phyloP scores from a whole-genome alignment of 768 basidiomycete species.

The Crassisporium funariophilum region DNA sequence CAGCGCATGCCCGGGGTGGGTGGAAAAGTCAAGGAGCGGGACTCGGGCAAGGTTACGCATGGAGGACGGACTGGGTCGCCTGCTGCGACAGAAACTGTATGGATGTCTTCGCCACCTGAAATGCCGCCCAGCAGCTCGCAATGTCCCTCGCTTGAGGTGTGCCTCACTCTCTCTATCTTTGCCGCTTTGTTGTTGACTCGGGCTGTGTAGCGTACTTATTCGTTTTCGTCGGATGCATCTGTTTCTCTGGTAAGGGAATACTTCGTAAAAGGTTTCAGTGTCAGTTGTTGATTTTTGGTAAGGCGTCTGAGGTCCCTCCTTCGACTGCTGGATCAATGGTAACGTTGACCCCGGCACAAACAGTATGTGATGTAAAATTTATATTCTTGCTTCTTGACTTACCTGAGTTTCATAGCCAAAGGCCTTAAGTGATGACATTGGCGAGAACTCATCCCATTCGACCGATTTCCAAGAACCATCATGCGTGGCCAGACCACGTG shows the following conservation, averaged over 20 bases:
- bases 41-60: not conserved
- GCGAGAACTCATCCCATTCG: constrained; percentile 9
- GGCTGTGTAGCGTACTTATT: too few relatives aligned
- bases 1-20: constrained; percentile 2
- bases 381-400: not conserved
- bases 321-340: not conserved
- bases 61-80: constrained; percentile 20
- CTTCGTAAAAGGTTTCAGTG: too few relatives aligned
- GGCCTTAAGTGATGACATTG: not conserved
- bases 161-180: not conserved
- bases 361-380: not conserved
- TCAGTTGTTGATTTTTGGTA: too few relatives aligned
- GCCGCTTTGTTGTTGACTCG: too few relatives aligned
- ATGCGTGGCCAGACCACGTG: constrained; percentile 9
- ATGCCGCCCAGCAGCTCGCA: constrained; percentile 26
- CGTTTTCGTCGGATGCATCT: too few relatives aligned
- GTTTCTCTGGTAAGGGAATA: too few relatives aligned
- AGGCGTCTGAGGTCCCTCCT: not conserved
- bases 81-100: constrained; percentile 14
- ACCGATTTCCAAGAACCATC: constrained; percentile 2
- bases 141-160: constrained; percentile 18
- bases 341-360: not conserved
- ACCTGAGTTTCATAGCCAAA: not conserved
- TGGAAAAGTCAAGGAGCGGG: constrained; percentile 3
- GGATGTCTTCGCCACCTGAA: constrained; percentile 21